A percentile compares a stretch with the other conserved stretches of the same genome.
Evolutionary conservation across 192 early-diverging fungal genomes (phyloP).

Genomic region (Dissophora ornata): DNA sequence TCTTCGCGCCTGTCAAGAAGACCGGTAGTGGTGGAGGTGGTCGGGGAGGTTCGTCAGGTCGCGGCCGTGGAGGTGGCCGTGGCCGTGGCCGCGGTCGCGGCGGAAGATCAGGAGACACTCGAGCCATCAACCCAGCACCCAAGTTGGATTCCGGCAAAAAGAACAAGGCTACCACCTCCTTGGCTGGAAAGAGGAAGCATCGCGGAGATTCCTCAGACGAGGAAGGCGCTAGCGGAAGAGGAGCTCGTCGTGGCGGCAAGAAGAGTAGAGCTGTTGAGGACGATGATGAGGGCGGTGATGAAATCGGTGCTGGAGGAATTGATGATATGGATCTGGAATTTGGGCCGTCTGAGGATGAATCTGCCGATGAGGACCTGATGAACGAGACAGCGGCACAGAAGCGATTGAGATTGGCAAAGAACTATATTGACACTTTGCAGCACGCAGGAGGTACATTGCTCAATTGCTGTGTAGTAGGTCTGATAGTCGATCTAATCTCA

Average conservation of each 20-base stretch:
- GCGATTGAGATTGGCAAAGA: slow-evolving; percentile 91
- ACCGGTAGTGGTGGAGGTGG: slow-evolving; percentile 19
- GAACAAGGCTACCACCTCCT: slow-evolving; percentile 34
- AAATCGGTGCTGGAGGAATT: slow-evolving; percentile 64
- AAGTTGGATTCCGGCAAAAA: slow-evolving; percentile 50
- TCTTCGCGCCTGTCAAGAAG: slow-evolving; percentile 49
- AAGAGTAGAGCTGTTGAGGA: slow-evolving; percentile 49
- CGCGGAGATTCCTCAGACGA: slow-evolving; percentile 37
- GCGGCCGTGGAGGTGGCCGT: slow-evolving; percentile 14
- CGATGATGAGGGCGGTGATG: slow-evolving; percentile 57
- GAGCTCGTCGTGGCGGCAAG: slow-evolving; percentile 9
- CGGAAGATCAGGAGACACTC: slow-evolving; percentile 9
- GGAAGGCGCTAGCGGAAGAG: background rate
- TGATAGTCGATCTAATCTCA: background rate
- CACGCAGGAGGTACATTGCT: slow-evolving; percentile 61
- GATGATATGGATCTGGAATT: slow-evolving; percentile 67
- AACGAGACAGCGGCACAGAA: slow-evolving; percentile 94
- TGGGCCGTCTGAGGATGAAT: slow-evolving; percentile 60
- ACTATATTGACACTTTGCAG: slow-evolving; percentile 86
- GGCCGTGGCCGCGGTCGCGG: slow-evolving; percentile 12
- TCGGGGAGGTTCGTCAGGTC: slow-evolving; percentile 10
- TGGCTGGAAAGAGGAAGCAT: slow-evolving; percentile 48
- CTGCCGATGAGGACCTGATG: slow-evolving; percentile 72
- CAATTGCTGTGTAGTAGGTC: background rate
- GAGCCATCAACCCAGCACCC: slow-evolving; percentile 40